Conservation (phyloP, 768 basidiomycete genomes). For the Boletus sensibilis region DNA sequence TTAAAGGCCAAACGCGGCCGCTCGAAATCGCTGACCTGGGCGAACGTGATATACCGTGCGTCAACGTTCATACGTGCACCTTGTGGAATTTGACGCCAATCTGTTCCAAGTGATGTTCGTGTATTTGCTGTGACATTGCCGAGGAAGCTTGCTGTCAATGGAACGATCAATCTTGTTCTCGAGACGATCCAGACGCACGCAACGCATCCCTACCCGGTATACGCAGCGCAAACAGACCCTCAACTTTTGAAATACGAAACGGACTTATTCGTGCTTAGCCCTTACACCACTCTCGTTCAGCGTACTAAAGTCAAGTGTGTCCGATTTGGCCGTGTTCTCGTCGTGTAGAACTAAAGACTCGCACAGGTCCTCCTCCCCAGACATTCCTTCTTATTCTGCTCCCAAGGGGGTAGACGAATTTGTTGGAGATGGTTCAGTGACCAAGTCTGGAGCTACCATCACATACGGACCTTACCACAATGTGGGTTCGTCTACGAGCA, state of each 20-base stretch:
- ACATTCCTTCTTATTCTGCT: conserved; percentile 68
- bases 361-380: conserved; percentile 65
- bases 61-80: conserved; percentile 13
- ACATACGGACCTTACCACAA: conserved; percentile 88
- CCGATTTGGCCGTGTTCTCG: neutral
- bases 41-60: conserved; percentile 53
- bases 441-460: conserved; percentile 75
- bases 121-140: conserved; percentile 66
- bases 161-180: conserved; percentile 72
- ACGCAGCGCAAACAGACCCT: conserved; percentile 69
- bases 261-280: conserved; percentile 79
- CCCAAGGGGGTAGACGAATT: conserved; percentile 62
- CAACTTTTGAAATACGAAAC: conserved; percentile 79
- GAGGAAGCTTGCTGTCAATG: conserved; percentile 53
- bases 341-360: conserved; percentile 4
- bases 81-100: conserved; percentile 13
- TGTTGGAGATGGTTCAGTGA: conserved; percentile 56
- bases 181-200: conserved; percentile 78
- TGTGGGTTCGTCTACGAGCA: conserved; percentile 60
- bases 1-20: conserved; percentile 67
- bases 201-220: conserved; percentile 71
- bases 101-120: conserved; percentile 43
- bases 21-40: conserved; percentile 52
- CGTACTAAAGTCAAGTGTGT: conserved; percentile 84
- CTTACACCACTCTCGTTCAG: conserved; percentile 78